These are phyloP conservation scores for Daedaleopsis sinensis DNA, from an alignment of 768 basidiomycete species.

Conservation along the genomic window DNA sequence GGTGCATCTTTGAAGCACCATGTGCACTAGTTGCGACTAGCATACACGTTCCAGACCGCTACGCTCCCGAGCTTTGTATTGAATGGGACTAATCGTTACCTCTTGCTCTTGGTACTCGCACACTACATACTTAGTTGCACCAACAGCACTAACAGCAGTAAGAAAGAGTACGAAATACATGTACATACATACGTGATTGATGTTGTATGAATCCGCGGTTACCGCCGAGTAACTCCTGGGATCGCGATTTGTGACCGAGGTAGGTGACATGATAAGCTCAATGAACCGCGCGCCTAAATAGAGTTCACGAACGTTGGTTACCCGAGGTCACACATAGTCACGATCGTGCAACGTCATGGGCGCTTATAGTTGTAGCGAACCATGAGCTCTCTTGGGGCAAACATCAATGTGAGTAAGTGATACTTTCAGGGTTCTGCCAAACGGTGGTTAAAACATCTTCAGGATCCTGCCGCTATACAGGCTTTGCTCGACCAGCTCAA, in stretches of 20 bases:
- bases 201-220: background rate
- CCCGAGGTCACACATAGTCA: constrained; percentile 8
- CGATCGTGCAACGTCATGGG: constrained; percentile 5
- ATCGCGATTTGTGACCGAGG: background rate
- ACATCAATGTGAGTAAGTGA: constrained; percentile 54
- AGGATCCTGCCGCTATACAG: constrained; percentile 71
- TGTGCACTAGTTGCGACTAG: too few relatives aligned
- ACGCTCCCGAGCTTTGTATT: too few relatives aligned
- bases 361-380: constrained; percentile 6
- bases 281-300: background rate
- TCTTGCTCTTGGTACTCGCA: too few relatives aligned
- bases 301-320: background rate
- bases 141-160: too few relatives aligned
- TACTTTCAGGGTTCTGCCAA: background rate
- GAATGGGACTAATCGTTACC: too few relatives aligned
- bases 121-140: too few relatives aligned
- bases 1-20: background rate
- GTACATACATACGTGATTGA: background rate
- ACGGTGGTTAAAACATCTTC: background rate
- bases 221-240: background rate
- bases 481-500: constrained; percentile 73
- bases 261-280: background rate
- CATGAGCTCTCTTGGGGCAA: constrained; percentile 55
- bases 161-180: too few relatives aligned
- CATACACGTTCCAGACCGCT: too few relatives aligned